Evolutionary conservation across 805 yeast genomes (phyloP), one percentile per base, ranked within the genome.

Genomic region (Hanseniaspora valbyensis): DNA sequence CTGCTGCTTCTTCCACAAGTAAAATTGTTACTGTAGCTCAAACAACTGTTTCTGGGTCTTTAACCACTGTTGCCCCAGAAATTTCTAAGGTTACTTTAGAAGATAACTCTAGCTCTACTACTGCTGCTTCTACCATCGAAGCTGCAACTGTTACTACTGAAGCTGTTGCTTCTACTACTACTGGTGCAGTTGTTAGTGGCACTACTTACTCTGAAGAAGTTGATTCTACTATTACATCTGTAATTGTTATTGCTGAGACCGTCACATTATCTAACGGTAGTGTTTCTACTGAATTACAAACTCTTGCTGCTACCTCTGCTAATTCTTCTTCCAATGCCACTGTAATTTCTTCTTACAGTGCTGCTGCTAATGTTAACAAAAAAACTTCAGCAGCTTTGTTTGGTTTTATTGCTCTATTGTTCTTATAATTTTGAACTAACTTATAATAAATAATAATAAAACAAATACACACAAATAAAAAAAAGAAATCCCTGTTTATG

Each of bases 21-120:
- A 7, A 19, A 19, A 19, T 22, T 9, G 24, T 14, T 24, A 14
- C 34, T 25, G 44, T 19, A 5, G 28, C 22, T 24, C 62, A 13
- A 14, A 32, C 68, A 55, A 61, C 69, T 3, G 72, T 68, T 55
- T 73, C 74, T 54, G 59, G 92, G 16, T n/a, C 97, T 52, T 90
- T 28, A 25, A 12, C 29, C 5, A 18, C 36, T 34, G 34, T n/a
- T 22, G 12, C 16, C n/a, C 43, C 43, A 26, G 33, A 16, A 26
- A 18, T 69, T 18, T 90, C 72, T 32, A 88, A 74, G 2, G 97
- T 96, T 1, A 89, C 36, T 18, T 16, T 18, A 18, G 22, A 4
- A 9, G 29, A 3, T 24, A 13, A 24, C 7, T 14, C 38, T 30
- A 26, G 32, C 22, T 16, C 38, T 24, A 32, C 18, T 24, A 18